A percentile compares a stretch with the other conserved stretches of the same genome.
These are phyloP conservation scores for Aspergillus egyptiacus DNA, from an alignment of 495 filamentous ascomycete genomes.

Conservation along the genomic window DNA sequence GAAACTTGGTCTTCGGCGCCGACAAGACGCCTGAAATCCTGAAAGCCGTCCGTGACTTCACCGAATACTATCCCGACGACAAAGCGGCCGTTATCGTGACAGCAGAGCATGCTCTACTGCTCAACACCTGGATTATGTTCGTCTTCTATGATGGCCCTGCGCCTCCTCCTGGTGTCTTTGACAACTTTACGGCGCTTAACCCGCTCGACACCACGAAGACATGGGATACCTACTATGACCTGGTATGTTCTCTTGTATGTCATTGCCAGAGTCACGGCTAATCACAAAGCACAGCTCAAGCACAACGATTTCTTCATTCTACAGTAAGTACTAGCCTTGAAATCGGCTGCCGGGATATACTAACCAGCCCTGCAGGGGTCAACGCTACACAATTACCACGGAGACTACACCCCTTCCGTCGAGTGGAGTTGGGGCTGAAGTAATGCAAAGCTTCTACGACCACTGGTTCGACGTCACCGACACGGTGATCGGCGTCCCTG, in stretches of 20 bases:
- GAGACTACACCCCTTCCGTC: conserved; percentile 52
- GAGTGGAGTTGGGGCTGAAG: conserved; percentile 29
- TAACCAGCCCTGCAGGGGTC: conserved; percentile 29
- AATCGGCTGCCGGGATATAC: background rate
- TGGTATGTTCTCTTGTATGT: conserved; percentile 28
- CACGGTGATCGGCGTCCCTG: conserved; percentile 38
- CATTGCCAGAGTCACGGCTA: background rate
- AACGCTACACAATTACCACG: conserved; percentile 50
- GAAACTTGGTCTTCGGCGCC: conserved; percentile 44
- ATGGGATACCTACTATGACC: conserved; percentile 47
- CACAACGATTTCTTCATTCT: conserved; percentile 36
- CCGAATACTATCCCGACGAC: conserved; percentile 44
- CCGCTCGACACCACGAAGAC: conserved; percentile 45
- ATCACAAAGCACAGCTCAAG: conserved; percentile 25
- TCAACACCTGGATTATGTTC: conserved; percentile 56
- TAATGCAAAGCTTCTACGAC: conserved; percentile 44
- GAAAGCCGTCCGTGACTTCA: conserved; percentile 47
- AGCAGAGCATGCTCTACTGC: conserved; percentile 40
- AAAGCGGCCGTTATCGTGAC: conserved; percentile 52
- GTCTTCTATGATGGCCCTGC: conserved; percentile 57
- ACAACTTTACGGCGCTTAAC: conserved; percentile 47
- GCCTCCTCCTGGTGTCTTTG: conserved; percentile 50
- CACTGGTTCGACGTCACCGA: conserved; percentile 46
- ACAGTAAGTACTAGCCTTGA: conserved; percentile 20
- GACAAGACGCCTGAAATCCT: conserved; percentile 40